Conservation (phyloP, 345 rosid genomes). For the Ceriops tagal region DNA sequence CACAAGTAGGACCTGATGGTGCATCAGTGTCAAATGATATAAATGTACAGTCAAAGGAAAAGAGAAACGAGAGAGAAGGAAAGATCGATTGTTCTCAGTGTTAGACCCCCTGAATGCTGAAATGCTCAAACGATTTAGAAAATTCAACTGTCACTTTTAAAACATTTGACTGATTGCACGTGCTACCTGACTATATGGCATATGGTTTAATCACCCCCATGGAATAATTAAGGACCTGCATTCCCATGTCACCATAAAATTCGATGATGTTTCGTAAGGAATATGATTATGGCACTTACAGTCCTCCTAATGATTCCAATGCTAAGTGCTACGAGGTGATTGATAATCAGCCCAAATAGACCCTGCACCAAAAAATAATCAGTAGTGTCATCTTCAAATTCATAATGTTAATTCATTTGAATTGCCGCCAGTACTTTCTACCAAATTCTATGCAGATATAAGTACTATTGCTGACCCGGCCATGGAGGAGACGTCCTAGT, state of each 20-base stretch:
- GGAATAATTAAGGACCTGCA: background rate
- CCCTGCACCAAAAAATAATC: constrained; percentile 13
- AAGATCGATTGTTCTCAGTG: background rate
- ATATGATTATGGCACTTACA: constrained; percentile 5
- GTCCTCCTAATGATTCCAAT: constrained; percentile 12
- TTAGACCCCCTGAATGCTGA: background rate
- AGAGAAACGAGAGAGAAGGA: background rate
- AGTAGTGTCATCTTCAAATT: background rate
- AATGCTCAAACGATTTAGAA: too few species aligned
- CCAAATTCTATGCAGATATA: background rate
- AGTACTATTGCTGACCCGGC: too few species aligned
- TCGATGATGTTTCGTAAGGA: background rate
- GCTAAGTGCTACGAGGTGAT: constrained; percentile 15
- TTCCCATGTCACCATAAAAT: background rate
- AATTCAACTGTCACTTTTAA: background rate
- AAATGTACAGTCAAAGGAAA: constrained; percentile 14
- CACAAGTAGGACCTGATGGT: constrained; percentile 11
- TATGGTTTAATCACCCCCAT: background rate
- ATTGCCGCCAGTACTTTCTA: background rate
- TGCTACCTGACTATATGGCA: background rate
- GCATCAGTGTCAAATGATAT: constrained; percentile 25
- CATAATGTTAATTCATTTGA: background rate
- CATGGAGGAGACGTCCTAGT: background rate
- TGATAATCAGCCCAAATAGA: constrained; percentile 19
- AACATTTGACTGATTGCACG: constrained; percentile 7